Base-by-base conservation (phyloP, 2,329 filamentous ascomycete species). In the Penicillium italicum region DNA sequence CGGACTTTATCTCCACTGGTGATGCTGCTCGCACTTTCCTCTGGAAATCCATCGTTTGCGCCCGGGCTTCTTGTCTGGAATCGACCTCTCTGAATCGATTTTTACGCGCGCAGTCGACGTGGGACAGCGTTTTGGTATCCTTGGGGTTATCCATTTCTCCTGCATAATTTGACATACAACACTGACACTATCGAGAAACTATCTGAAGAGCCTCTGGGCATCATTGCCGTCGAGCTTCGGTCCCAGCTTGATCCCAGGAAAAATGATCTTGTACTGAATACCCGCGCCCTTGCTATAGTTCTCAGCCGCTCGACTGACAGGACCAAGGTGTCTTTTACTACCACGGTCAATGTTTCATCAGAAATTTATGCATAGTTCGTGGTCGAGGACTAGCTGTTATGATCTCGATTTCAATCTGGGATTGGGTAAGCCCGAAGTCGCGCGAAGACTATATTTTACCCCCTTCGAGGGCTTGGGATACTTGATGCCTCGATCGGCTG, bases 351-450 rank as follows among this genome's bases (percentile, higher is more conserved):
- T 30, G 59, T 71, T 0, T 65, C 74, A 0, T 66, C 63, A 0
- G 80, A 83, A 83, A 37, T 66, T 84, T 3, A 77, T 79, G 72
- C 57, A 85, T 6, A 83, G 79, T 55, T 84, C 81, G 0, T 85
- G 81, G 82, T 74, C 76, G 0, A 79, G 80, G 49, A 64, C 80
- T 3, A 66, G 75, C 4, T 72, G 69, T 16, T 80, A 79, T 58
- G 66, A 74, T 0, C 66, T 78, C 6, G 78, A 82, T 42, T 84
- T 61, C 2, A 59, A 60, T 22, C 31, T 85, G 1, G 76, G 74
- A 0, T 59, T 84, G 3, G 81, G 81, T 0, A 70, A 60, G 18
- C 78, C 81, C 0, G 74, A 75, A 52, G 72, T 71, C 0, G 80
- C 83, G 22, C 68, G 80, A 0, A 68, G 81, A 45, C 82, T 81